These are phyloP conservation scores for Trifolium fragiferum DNA, from an alignment of 306 rosid species.

Conservation along the genomic window DNA sequence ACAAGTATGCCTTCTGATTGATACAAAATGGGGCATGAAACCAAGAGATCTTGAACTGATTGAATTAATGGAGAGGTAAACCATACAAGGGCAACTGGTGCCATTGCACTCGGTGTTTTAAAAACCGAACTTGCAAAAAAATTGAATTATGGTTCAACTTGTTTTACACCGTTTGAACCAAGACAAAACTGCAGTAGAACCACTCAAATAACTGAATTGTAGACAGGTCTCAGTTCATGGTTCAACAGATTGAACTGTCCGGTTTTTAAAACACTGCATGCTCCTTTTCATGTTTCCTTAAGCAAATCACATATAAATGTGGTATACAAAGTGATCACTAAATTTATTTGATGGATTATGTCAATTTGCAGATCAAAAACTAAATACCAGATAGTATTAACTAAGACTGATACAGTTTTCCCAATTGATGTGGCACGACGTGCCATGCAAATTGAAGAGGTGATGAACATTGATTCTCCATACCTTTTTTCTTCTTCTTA, in stretches of 20 bases:
- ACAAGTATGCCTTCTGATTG: constrained; percentile 86
- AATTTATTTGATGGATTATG: constrained; percentile 32
- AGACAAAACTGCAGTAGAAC: not conserved
- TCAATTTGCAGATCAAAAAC: constrained; percentile 75
- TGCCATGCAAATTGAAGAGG: constrained; percentile 95
- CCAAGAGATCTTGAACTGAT: constrained; percentile 91
- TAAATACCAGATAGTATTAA: constrained; percentile 84
- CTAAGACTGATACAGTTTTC: constrained; percentile 81
- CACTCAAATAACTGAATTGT: not conserved
- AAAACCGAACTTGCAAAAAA: not conserved
- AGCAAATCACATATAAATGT: not conserved
- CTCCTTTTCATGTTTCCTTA: constrained; percentile 1
- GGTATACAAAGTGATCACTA: constrained; percentile 19
- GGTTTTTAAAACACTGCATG: not conserved
- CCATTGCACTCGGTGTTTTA: not conserved
- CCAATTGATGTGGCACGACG: constrained; percentile 94
- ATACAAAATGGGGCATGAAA: constrained; percentile 97
- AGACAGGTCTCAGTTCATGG: not conserved
- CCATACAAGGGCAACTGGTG: not conserved
- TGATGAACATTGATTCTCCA: constrained; percentile 45
- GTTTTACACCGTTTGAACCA: too few relatives aligned
- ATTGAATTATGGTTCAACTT: not conserved
- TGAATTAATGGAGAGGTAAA: constrained; percentile 89
- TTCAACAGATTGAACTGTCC: not conserved
- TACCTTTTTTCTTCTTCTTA: not conserved